These are phyloP conservation scores for Chlamydomonas asymmetrica DNA, from an alignment of 139 green algal genomes.

Conservation along the genomic window DNA sequence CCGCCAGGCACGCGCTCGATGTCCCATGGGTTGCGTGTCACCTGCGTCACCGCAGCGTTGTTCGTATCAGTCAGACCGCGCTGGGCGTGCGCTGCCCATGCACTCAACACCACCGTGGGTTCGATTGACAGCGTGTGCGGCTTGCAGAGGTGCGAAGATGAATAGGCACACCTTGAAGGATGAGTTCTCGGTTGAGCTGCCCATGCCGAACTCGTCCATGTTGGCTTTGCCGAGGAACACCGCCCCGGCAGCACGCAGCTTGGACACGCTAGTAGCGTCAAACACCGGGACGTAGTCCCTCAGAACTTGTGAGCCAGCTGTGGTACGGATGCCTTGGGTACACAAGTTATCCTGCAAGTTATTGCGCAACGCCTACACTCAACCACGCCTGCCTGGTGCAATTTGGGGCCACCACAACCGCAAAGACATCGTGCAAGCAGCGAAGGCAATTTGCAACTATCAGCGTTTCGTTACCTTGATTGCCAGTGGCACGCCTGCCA, in stretches of 20 bases:
- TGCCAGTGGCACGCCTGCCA: slow-evolving; percentile 84
- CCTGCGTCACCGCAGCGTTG: no score
- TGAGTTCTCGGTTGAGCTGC: slow-evolving; percentile 89
- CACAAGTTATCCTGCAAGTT: slow-evolving; percentile 93
- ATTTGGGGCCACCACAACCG: no score
- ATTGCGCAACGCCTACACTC: not conserved
- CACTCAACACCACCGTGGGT: no score
- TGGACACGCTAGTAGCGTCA: slow-evolving; percentile 75
- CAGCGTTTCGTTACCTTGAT: no score
- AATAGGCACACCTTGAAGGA: slow-evolving; percentile 69
- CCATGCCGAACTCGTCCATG: slow-evolving; percentile 99
- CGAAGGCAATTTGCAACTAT: no score
- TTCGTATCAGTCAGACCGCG: no score
- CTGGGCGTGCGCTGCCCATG: no score
- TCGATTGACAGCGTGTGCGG: no score
- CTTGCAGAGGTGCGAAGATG: no score
- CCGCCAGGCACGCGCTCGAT: slow-evolving; percentile 85
- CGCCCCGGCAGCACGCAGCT: slow-evolving; percentile 74
- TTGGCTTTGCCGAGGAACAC: slow-evolving; percentile 97
- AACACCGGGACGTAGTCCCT: slow-evolving; percentile 69
- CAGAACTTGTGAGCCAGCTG: slow-evolving; percentile 82
- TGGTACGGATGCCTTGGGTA: slow-evolving; percentile 81
- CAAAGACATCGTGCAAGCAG: no score
- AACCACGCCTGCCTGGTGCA: no score
- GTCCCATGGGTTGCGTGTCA: slow-evolving; percentile 83